Conservation (phyloP, 1,139 yeast genomes). For the Diutina sp. region DNA sequence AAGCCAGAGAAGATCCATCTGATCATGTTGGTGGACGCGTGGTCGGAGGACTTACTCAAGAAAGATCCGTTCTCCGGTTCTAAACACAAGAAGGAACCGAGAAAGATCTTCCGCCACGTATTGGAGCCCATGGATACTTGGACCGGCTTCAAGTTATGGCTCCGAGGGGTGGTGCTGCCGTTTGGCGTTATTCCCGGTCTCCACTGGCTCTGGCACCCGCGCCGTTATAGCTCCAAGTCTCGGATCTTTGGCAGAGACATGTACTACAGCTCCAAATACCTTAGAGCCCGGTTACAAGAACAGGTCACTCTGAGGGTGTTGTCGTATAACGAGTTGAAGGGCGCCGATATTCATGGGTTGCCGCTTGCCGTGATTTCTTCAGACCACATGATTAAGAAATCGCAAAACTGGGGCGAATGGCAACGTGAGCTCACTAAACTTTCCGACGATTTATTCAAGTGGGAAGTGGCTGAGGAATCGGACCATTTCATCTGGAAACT, state of each 20-base stretch:
- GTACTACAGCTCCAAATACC: slow-evolving; percentile 45
- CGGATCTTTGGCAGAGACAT: slow-evolving; percentile 58
- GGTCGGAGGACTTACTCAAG: slow-evolving; percentile 59
- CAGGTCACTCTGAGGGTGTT: slow-evolving; percentile 55
- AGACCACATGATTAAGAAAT: slow-evolving; percentile 49
- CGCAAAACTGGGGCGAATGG: slow-evolving; percentile 72
- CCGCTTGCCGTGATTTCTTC: slow-evolving; percentile 65
- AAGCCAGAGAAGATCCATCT: slow-evolving; percentile 46
- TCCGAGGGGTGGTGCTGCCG: slow-evolving; percentile 55
- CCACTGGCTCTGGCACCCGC: slow-evolving; percentile 35
- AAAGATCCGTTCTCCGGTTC: slow-evolving; percentile 29
- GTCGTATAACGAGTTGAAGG: slow-evolving; percentile 51
- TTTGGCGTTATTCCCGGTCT: slow-evolving; percentile 32
- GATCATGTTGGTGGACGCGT: slow-evolving; percentile 57
- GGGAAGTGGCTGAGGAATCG: slow-evolving; percentile 65
- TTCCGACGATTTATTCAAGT: slow-evolving; percentile 39
- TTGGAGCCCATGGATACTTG: slow-evolving; percentile 31
- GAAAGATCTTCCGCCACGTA: slow-evolving; percentile 20
- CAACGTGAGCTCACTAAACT: slow-evolving; percentile 60
- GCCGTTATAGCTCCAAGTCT: slow-evolving; percentile 37
- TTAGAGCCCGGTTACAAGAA: slow-evolving; percentile 64
- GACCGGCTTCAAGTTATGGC: slow-evolving; percentile 53
- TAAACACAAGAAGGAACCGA: slow-evolving; percentile 22
- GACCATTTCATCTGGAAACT: slow-evolving; percentile 53
- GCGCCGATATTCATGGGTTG: slow-evolving; percentile 38